Evolutionary conservation across 805 yeast genomes (phyloP), one percentile per base, ranked within the genome.

Genomic region (Candida jianshihensis): DNA sequence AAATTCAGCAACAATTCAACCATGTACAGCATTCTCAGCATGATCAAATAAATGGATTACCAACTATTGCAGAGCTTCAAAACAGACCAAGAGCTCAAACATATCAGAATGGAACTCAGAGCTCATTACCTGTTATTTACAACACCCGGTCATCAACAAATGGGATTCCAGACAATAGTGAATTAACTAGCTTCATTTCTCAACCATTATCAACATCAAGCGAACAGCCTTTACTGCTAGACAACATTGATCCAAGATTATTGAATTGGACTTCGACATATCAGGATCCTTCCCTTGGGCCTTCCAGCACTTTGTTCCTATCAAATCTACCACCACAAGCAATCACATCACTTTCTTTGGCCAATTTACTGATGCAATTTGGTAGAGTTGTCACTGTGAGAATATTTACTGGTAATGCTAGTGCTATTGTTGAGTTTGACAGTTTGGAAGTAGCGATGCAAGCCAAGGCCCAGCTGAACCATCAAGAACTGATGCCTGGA

Each of bases 401-500:
- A 35, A 69, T 85, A 15, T 64, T 87, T 31, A 62, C 67, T 33
- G 66, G 66, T 6, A 53, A 64, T 11, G 66, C 66, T 36, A 55
- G 61, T 51, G 85, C 81, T 2, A 66, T 88, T 38, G 81, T 85
- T 17, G 92, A 84, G 56, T 89, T 85, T 57, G 70, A 72, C 4
- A 64, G 72, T 19, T 60, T 82, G 6, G 95, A 86, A 35, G 64
- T 76, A 22, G 95, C 98, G 8, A 76, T 84, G 68, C 72, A 70
- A 33, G 87, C 96, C 35, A 78, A 80, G 52, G 82, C 85, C 13
- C 75, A 70, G 34, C 71, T 89, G 52, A 86, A 83, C 51, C 94
- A 88, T 44, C 78, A 80, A 45, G 96, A 90, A 51, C 67, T 90
- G 27, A 73, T 78, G 42, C 85, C 90, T 3, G 95, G 95, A 4